Evolutionary conservation across 352 stramenopile genomes (phyloP).

Genomic region (Phytophthora idaei): DNA sequence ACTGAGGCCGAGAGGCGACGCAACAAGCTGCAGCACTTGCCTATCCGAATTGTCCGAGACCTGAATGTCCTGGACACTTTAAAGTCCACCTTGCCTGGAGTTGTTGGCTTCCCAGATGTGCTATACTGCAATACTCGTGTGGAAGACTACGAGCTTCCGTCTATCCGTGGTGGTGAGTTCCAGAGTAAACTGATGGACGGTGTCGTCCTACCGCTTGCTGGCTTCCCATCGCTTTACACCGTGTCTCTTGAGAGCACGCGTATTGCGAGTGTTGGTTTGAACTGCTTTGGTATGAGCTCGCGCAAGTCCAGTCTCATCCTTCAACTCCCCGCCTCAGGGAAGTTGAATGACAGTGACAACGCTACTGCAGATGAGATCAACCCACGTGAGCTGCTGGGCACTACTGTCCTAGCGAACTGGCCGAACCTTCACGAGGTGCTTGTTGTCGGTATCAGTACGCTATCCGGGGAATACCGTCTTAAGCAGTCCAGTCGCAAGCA

Average conservation of each 20-base stretch:
- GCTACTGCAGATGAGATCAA: constrained; percentile 35
- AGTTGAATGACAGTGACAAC: constrained; percentile 25
- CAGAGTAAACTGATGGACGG: constrained; percentile 76
- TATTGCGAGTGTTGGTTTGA: constrained; percentile 83
- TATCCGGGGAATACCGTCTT: constrained; percentile 66
- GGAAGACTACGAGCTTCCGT: constrained; percentile 55
- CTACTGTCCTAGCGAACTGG: constrained; percentile 96
- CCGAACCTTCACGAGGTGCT: constrained; percentile 97
- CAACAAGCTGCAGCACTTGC: constrained; percentile 83
- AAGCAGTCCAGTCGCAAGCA: constrained; percentile 32
- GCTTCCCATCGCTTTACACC: constrained; percentile 80
- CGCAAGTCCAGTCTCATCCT: constrained; percentile 83
- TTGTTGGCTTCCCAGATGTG: constrained; percentile 71
- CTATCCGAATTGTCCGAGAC: constrained; percentile 90
- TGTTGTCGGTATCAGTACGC: constrained; percentile 78
- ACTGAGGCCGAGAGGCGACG: constrained; percentile 89
- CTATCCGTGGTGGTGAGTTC: constrained; percentile 67
- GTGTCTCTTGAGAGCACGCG: constrained; percentile 56
- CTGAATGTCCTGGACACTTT: constrained; percentile 66
- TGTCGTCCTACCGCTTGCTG: constrained; percentile 73
- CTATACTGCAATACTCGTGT: constrained; percentile 69
- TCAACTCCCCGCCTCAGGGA: constrained; percentile 43
- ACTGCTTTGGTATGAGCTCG: constrained; percentile 94
- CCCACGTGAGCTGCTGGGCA: constrained; percentile 56
- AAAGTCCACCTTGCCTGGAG: constrained; percentile 64